Base-by-base conservation (phyloP, 768 basidiomycete species). In the Candolleomyces efflorescens region DNA sequence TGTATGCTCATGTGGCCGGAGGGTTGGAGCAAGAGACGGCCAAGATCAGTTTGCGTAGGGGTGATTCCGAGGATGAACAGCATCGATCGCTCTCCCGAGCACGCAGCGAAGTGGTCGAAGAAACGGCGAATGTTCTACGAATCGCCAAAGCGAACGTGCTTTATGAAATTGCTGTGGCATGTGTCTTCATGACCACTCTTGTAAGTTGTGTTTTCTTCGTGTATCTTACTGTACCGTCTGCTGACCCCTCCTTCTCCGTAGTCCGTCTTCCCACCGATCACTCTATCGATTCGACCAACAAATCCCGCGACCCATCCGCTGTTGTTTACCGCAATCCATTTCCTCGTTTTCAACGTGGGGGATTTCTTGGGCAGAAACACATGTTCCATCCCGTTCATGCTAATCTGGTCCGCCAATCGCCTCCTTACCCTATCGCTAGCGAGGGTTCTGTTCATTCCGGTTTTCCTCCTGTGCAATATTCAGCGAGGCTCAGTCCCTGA, bases 381-480 rank as follows among this genome's bases (percentile, higher is more conserved):
- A 60, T 91, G 89, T 68, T 81, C 87, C 5, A 77, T 85, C 63
- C 86, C 87, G 5, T 67, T 68, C 7, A 69, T 94, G 20, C 69
- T 86, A 32, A 73, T 93, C 53, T 93, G 90, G 84, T 85, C 85
- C 3, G 80, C 82, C 5, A 78, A 75, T 22, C 79, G 79, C 36
- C 79, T 95, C 39, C 68, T 92, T 15, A 65, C 68, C 5, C 71
- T 92, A 23, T 87, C 92, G 15, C 67, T 89, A 43, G 69, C 82
- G 3, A 85, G 94, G 55, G 89, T 86, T 1, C 65, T 93, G 36
- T 95, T 96, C 73, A 82, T 97, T 49, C 92, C 92, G 27, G 65
- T 94, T 43, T 88, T 96, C 71, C 78, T 96, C n/a, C 77, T 88
- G 72, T 96, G 94, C 78, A 97, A 97, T 67, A 72, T 95, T 43